Evolutionary conservation across 495 filamentous ascomycete genomes (phyloP), one percentile per base, ranked within the genome.

Genomic region (Evansstolkia leycettana): DNA sequence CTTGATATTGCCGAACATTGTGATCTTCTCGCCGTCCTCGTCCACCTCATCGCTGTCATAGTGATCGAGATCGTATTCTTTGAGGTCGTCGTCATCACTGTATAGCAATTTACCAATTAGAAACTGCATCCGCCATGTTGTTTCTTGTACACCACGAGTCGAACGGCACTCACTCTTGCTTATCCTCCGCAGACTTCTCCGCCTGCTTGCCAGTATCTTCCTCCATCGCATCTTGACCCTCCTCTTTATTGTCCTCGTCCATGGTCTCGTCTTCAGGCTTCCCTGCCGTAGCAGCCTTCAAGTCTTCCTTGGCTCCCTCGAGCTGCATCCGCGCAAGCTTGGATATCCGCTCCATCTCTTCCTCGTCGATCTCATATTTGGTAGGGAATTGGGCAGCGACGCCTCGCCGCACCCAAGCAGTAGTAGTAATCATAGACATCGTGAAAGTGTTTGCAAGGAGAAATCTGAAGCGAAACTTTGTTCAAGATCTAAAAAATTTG

Each of bases 1-100:
- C 55, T 86, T 86, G 46, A 93, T 77, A 43, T 94, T 94, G 38
- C 88, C 89, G 55, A 99, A 94, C 78, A 94, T 92, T 43, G 78
- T 81, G 72, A 87, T 79, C 31, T 76, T 68, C 52, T 80, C 75
- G 31, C 62, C 73, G 24, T 76, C 61, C 12, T 78, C 73, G 20
- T 74, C 72, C 7, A 78, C 72, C 17, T 81, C 78, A 34, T 89
- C 80, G 46, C 81, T 81, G 41, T 92, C 85, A 50, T 96, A 99
- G 54, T 94, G 78, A 38, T 96, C 92, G 30, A 99, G 64, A 51
- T 99, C 76, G 54, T 94, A 96, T 56, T 96, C 86, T 54, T 84
- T 88, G 7, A 99, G 69, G 52, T 93, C 85, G 46, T 88, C 84
- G 44, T 93, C 86, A 34, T 83, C 72, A 25, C 73, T 73, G 17